A percentile compares a stretch with the other conserved stretches of the same genome.
Evolutionary conservation across 2,329 filamentous ascomycete genomes (phyloP).

Genomic region (Whalleya microplaca): DNA sequence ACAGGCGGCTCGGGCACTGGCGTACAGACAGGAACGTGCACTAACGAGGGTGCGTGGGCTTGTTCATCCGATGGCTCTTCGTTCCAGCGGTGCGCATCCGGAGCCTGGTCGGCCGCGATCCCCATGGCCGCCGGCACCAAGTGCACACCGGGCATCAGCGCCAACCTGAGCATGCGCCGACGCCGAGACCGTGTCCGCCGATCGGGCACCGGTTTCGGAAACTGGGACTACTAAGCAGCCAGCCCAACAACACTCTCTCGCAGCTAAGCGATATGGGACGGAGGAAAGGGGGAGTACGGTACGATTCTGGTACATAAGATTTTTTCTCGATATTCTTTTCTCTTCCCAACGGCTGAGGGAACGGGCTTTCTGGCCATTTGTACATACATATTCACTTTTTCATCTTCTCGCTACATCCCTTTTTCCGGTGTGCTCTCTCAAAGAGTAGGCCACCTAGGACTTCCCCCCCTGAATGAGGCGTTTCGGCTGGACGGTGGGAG

Average conservation of each 20-base stretch:
- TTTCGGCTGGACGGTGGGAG: background rate
- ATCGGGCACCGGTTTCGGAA: conserved; percentile 6
- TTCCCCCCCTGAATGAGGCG: too few species aligned
- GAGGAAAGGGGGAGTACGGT: background rate
- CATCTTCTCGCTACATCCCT: background rate
- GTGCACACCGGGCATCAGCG: conserved; percentile 45
- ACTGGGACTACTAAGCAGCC: background rate
- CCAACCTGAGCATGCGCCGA: conserved; percentile 27
- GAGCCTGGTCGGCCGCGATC: conserved; percentile 54
- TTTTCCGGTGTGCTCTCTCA: background rate
- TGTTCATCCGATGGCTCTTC: conserved; percentile 57
- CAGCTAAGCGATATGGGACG: background rate
- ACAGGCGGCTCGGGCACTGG: conserved; percentile 23
- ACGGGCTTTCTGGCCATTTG: background rate
- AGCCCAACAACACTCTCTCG: too few species aligned
- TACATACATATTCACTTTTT: background rate
- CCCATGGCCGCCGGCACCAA: conserved; percentile 57
- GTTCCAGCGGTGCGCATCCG: conserved; percentile 67
- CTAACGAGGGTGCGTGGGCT: conserved; percentile 60
- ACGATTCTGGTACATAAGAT: background rate
- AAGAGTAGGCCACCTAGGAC: too few species aligned
- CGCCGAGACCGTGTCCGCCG: conserved; percentile 27
- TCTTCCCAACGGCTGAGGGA: background rate
- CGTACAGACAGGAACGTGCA: conserved; percentile 45
- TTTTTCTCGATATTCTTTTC: background rate